These are phyloP conservation scores for Metschnikowia kunwiensis DNA, from an alignment of 805 yeast genomes.

Conservation along the genomic window DNA sequence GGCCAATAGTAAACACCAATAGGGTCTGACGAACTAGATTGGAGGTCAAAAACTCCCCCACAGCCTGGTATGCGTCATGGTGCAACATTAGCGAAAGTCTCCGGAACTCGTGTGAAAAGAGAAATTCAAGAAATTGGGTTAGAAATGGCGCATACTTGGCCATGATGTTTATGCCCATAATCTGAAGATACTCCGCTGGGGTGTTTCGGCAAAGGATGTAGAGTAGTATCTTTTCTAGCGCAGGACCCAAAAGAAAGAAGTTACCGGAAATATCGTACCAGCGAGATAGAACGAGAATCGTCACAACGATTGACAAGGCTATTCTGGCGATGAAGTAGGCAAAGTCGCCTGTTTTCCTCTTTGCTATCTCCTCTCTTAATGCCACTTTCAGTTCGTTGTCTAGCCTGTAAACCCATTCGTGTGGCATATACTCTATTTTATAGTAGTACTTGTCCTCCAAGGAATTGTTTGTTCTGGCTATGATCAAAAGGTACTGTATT, in stretches of 20 bases:
- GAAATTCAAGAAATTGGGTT: constrained; percentile 12
- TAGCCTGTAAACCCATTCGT: constrained; percentile 12
- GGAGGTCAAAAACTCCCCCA: constrained; percentile 9
- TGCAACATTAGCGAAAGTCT: constrained; percentile 4
- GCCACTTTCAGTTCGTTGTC: constrained; percentile 17
- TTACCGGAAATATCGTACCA: constrained; percentile 17
- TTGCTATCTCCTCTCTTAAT: constrained; percentile 17
- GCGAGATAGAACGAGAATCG: constrained; percentile 14
- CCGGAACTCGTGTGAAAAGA: constrained; percentile 14
- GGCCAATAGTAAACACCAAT: constrained; percentile 23
- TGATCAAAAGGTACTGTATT: constrained; percentile 20
- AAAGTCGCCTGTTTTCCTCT: constrained; percentile 28
- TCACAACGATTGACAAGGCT: constrained; percentile 22
- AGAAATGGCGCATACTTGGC: constrained; percentile 43
- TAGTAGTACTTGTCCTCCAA: constrained; percentile 27
- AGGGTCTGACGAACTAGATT: constrained; percentile 16
- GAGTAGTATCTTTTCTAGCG: constrained; percentile 35
- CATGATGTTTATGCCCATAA: constrained; percentile 41
- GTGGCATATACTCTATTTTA: constrained; percentile 24
- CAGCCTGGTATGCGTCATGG: constrained; percentile 3
- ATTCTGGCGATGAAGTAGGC: constrained; percentile 28
- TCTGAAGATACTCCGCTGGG: constrained; percentile 37
- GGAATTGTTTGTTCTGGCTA: constrained; percentile 20
- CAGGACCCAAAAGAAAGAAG: constrained; percentile 33
- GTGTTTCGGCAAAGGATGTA: constrained; percentile 49